Evolutionary conservation across 768 basidiomycete genomes (phyloP).

Genomic region (Tricholoma sp.): DNA sequence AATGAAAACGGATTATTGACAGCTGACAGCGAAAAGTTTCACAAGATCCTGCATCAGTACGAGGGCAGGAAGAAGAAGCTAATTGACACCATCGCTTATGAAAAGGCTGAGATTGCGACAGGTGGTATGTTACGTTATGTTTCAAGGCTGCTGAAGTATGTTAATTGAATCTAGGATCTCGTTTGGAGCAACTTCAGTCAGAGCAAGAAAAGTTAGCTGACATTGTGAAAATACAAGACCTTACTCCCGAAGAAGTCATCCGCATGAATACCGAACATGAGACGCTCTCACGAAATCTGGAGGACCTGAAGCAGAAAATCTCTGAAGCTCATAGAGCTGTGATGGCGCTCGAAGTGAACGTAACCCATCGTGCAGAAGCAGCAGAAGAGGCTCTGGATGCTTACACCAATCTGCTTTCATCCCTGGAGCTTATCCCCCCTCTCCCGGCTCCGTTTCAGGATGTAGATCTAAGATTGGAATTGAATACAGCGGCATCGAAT

Average conservation of each 20-base stretch:
- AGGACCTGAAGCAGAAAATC: constrained; percentile 74
- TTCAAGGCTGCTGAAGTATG: constrained; percentile 4
- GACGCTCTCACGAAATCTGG: constrained; percentile 62
- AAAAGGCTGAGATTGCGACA: constrained; percentile 57
- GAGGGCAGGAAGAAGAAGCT: constrained; percentile 66
- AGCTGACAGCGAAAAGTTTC: constrained; percentile 75
- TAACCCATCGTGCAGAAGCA: constrained; percentile 72
- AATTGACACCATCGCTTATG: constrained; percentile 59
- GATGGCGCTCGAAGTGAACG: constrained; percentile 78
- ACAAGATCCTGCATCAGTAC: constrained; percentile 66
- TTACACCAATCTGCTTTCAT: constrained; percentile 71
- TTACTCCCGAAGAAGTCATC: constrained; percentile 86
- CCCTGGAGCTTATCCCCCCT: constrained; percentile 73
- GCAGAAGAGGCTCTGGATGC: constrained; percentile 79
- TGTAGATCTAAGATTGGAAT: constrained; percentile 72
- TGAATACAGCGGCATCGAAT: constrained; percentile 74
- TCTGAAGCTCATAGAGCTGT: constrained; percentile 66
- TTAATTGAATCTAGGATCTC: constrained; percentile 36
- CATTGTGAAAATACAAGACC: constrained; percentile 80
- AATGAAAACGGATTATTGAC: constrained; percentile 59
- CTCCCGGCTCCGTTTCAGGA: constrained; percentile 66
- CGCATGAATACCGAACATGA: constrained; percentile 92
- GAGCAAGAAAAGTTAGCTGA: constrained; percentile 61
- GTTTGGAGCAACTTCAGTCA: constrained; percentile 56
- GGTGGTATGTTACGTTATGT: constrained; percentile 36